phyloP scores from a whole-genome alignment of 768 basidiomycete genomes.

The Termitomyces sp. region DNA sequence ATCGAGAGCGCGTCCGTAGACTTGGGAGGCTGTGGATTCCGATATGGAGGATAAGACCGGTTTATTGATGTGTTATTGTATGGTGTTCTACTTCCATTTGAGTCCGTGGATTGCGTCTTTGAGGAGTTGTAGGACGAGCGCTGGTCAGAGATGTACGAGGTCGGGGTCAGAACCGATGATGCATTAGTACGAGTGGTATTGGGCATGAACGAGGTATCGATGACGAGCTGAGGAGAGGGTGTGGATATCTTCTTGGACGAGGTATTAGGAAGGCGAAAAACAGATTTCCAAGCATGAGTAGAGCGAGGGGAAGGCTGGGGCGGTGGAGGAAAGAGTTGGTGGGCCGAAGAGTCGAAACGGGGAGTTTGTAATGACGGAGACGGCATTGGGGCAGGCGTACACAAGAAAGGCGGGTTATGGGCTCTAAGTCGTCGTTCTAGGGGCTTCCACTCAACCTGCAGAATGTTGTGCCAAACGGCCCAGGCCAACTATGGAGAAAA shows the following conservation, averaged over 20 bases:
- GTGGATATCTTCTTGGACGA: conserved; percentile 57
- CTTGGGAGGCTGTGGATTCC: conserved; percentile 24
- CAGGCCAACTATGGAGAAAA: conserved; percentile 3
- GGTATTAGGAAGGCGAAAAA: conserved; percentile 64
- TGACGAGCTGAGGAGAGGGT: conserved; percentile 39
- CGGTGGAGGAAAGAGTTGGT: conserved; percentile 14
- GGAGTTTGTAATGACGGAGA: conserved; percentile 13
- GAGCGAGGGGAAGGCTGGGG: conserved; percentile 22
- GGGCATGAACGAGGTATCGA: conserved; percentile 44
- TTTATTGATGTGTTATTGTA: conserved; percentile 23
- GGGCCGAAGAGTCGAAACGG: conserved; percentile 14
- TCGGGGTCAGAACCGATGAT: conserved; percentile 45
- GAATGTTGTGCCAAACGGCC: conserved; percentile 4
- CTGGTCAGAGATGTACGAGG: conserved; percentile 54
- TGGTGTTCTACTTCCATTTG: conserved; percentile 37
- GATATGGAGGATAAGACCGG: conserved; percentile 26
- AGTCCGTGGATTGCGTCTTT: conserved; percentile 72
- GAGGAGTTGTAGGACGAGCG: conserved; percentile 80
- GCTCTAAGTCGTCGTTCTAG: conserved; percentile 1
- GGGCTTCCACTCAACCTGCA: not conserved
- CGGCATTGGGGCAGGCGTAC: conserved; percentile 15
- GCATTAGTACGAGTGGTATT: conserved; percentile 31
- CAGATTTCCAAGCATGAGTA: conserved; percentile 60
- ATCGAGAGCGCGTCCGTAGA: conserved; percentile 38
- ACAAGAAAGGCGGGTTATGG: not conserved